Evolutionary conservation across 2,329 filamentous ascomycete species (phyloP), one percentile per base, ranked within the genome.

Genomic region (Magnaporthiopsis rhizophila): DNA sequence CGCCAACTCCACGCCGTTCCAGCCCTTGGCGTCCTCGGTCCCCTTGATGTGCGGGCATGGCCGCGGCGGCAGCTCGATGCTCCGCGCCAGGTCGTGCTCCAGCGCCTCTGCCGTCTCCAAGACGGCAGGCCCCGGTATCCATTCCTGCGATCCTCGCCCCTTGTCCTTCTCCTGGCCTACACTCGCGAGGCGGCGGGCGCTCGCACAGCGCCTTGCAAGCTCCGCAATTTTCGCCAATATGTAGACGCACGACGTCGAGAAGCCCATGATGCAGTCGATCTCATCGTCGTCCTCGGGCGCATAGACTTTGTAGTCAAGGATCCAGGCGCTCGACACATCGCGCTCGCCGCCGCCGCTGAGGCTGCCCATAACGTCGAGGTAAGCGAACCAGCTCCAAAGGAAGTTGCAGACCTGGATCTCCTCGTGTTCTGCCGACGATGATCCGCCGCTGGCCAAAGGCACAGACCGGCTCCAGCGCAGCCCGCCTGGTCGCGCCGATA

Each of bases 201-300:
- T 89, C 3, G 18, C 45, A 69, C 89, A 91, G 64, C 83, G 78
- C 61, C 88, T 83, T 3, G 89, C 87, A 58, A 95, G 79, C 65
- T 89, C 85, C 24, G 89, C 89, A 53, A 95, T 85, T 65, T 87
- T 85, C 1, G 89, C 87, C 12, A 95, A 80, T 50, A 91, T 83
- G 58, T 86, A 83, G 34, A 91, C 83, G 70, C 88, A 92, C 50
- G 85, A 83, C 28, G 85, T 88, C 0, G 89, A 91, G 75, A 92
- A 93, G 11, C 90, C 90, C 70, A 91, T 87, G 67, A 93, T 87
- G 74, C 90, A 95, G 75, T 92, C 91, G 65, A 93, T 91, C 65
- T 89, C 88, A 67, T 88, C 83, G 64, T 86, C 83, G 59, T 81
- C 79, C 45, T 84, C 80, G 4, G 77, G 79, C 65, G 82, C 81